These are phyloP conservation scores for Ceratocystiopsis sp. DNA, from an alignment of 2,329 filamentous ascomycete genomes.

Conservation along the genomic window DNA sequence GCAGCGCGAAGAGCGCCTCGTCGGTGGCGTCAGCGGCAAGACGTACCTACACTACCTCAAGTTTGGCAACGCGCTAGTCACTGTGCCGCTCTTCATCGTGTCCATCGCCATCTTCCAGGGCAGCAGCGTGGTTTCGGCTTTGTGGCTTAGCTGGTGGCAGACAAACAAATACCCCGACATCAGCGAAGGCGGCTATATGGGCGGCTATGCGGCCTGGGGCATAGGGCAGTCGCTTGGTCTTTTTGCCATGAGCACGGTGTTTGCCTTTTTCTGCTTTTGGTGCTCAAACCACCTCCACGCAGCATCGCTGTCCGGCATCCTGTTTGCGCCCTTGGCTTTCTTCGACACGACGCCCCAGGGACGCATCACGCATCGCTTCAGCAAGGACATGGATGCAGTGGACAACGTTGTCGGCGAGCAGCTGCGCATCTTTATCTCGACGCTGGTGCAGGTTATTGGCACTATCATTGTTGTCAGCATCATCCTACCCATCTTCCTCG, in stretches of 20 bases:
- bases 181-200: constrained; percentile 28
- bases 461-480: constrained; percentile 73
- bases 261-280: constrained; percentile 23
- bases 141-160: constrained; percentile 56
- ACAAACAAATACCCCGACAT: constrained; percentile 29
- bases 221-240: constrained; percentile 35
- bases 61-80: constrained; percentile 39
- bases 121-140: constrained; percentile 43
- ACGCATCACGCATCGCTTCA: constrained; percentile 95
- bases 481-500: constrained; percentile 79
- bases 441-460: constrained; percentile 51
- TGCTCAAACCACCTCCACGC: constrained; percentile 29
- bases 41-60: constrained; percentile 49
- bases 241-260: constrained; percentile 42
- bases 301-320: constrained; percentile 15
- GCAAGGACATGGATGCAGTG: constrained; percentile 85
- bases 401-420: constrained; percentile 91
- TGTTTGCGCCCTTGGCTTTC: constrained; percentile 83
- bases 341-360: constrained; percentile 93
- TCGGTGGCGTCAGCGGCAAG: constrained; percentile 40
- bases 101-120: constrained; percentile 38
- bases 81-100: constrained; percentile 34
- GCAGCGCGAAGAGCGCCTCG: constrained; percentile 40
- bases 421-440: constrained; percentile 56
- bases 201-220: constrained; percentile 41